Evolutionary conservation across 2,329 filamentous ascomycete genomes (phyloP).

Genomic region (Fusarium anguioides): DNA sequence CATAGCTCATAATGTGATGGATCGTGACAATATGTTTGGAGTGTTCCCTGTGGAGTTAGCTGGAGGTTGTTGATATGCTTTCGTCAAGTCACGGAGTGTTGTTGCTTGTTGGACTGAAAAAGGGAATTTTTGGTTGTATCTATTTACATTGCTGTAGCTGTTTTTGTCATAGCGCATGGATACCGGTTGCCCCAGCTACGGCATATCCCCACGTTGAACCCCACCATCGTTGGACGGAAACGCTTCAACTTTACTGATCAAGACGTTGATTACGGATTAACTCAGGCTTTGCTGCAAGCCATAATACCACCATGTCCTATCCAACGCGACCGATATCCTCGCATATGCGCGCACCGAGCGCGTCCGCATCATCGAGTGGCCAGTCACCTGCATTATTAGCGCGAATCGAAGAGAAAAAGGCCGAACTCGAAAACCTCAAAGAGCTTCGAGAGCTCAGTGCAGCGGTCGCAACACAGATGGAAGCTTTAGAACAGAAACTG

Average conservation of each 20-base stretch:
- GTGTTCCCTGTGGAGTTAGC: conserved; percentile 31
- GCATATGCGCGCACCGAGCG: conserved; percentile 73
- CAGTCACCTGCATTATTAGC: conserved; percentile 78
- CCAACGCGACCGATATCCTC: conserved; percentile 69
- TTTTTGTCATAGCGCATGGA: conserved; percentile 42
- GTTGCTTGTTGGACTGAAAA: conserved; percentile 41
- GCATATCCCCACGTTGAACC: conserved; percentile 41
- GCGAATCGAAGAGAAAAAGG: conserved; percentile 86
- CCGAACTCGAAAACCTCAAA: conserved; percentile 81
- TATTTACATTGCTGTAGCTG: conserved; percentile 50
- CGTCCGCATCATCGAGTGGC: conserved; percentile 60
- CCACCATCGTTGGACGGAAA: conserved; percentile 40
- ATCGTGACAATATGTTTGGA: conserved; percentile 4
- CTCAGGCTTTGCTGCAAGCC: background rate
- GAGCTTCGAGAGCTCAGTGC: conserved; percentile 83
- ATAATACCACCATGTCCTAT: conserved; percentile 62
- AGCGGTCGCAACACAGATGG: conserved; percentile 83
- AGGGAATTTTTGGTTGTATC: conserved; percentile 45
- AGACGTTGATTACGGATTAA: background rate
- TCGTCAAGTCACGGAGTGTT: conserved; percentile 37
- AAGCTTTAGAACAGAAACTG: conserved; percentile 81
- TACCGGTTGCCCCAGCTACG: conserved; percentile 48
- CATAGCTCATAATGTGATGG: conserved; percentile 65
- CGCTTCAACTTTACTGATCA: conserved; percentile 24
- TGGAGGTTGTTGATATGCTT: conserved; percentile 22